Evolutionary conservation across 139 green algal species (phyloP).

Genomic region (Coccomyxa sp.): DNA sequence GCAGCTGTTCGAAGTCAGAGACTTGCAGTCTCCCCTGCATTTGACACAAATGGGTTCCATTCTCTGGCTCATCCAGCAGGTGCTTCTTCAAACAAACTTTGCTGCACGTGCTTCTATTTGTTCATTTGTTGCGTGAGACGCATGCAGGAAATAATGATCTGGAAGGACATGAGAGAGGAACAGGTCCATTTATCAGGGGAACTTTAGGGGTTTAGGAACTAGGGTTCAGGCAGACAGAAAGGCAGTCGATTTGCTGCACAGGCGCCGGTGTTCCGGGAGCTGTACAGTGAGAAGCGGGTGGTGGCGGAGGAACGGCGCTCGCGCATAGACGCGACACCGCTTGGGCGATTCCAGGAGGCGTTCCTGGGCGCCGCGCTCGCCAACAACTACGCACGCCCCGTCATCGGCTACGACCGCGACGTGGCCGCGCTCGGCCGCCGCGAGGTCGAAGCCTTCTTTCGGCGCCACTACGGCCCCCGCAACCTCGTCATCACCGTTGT

Average conservation of each 20-base stretch:
- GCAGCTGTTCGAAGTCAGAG: neutral
- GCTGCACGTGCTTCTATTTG: neutral
- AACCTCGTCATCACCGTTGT: slow-evolving; percentile 64
- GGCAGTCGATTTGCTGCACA: neutral
- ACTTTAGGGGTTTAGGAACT: neutral
- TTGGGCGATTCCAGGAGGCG: slow-evolving; percentile 54
- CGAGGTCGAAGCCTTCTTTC: slow-evolving; percentile 54
- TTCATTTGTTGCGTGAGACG: neutral
- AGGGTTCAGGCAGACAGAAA: neutral
- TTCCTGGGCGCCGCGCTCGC: slow-evolving; percentile 32
- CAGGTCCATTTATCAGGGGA: neutral
- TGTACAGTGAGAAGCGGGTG: slow-evolving; percentile 87
- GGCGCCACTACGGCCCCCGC: slow-evolving; percentile 57
- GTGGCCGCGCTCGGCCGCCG: slow-evolving; percentile 55
- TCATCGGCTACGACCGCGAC: slow-evolving; percentile 72
- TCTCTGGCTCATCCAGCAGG: neutral
- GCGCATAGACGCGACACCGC: slow-evolving; percentile 70
- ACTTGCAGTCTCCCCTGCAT: neutral
- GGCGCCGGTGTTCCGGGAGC: slow-evolving; percentile 63
- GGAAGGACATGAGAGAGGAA: neutral
- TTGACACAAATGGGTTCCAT: neutral
- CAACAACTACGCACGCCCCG: slow-evolving; percentile 73
- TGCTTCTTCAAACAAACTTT: neutral
- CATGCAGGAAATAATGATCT: neutral
- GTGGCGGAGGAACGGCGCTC: slow-evolving; percentile 76